Base-by-base conservation (phyloP, 2,329 filamentous ascomycete species). In the Biscogniauxia sp. region DNA sequence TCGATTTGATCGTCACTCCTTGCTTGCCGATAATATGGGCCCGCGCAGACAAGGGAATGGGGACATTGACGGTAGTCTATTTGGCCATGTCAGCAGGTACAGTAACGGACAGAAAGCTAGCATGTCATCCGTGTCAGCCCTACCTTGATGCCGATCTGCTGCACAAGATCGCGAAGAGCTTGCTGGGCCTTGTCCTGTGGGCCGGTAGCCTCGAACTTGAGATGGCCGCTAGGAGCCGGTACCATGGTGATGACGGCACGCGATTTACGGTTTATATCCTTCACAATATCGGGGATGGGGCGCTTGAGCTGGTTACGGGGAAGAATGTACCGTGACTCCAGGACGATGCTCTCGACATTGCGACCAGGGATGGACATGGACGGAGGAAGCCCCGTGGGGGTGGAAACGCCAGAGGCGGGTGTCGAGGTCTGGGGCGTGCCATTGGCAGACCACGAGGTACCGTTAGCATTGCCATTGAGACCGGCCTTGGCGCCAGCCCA, bases 11-110 rank as follows among this genome's bases (percentile, higher is more conserved):
- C 63, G 90, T 94, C 25, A 92, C 86, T 61, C 96, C 96, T 73
- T 90, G 88, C 73, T 92, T 93, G 69, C 95, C 96, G 74, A 99
- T 98, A 76, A 99, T 93, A 76, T 94, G 90, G 57, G 93, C 87
- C 63, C 93, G 88, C 20, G 92, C 87, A 49, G 92, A 94, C 54
- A 89, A 85, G 56, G 94, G 95, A 66, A 99, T 89, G 2, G 91
- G 83, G 54, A 98, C 86, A 66, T 87, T 89, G 72, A 91, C 82
- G n/a, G 80, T 77, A 68, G 79, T 78, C 79, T 82, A n/a, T 17
- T 45, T 17, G 20, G 1, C 32, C 13, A 17, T 32, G 25, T 67
- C 60, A 65, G 60, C n/a, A 6, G 23, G 45, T 5, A 54, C n/a
- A 11, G 26, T n/a, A 45, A 45, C 32, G 32, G 11, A 17, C 37